A percentile compares a stretch with the other conserved stretches of the same genome.
phyloP scores from a whole-genome alignment of 2,329 filamentous ascomycete species.

The Colletotrichum liaoningense region DNA sequence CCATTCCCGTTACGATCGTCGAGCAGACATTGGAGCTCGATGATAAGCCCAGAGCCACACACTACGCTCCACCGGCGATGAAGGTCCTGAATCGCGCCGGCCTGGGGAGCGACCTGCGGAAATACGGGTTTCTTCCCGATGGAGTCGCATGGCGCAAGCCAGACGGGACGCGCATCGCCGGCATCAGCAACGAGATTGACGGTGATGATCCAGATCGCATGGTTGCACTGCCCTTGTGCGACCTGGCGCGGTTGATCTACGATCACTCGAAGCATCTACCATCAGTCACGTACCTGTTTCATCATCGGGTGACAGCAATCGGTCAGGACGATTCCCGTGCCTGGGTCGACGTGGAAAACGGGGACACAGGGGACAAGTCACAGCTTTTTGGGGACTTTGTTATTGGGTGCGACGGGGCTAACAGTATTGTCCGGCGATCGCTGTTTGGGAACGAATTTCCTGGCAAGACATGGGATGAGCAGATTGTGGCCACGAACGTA shows the following conservation, averaged over 20 bases:
- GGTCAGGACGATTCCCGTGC: slow-evolving; percentile 57
- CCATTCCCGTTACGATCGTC: slow-evolving; percentile 63
- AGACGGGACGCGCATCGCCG: slow-evolving; percentile 48
- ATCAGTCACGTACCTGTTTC: slow-evolving; percentile 53
- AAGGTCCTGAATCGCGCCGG: slow-evolving; percentile 68
- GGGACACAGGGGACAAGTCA: slow-evolving; percentile 43
- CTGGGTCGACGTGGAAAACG: slow-evolving; percentile 55
- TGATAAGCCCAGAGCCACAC: slow-evolving; percentile 69
- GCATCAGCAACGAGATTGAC: slow-evolving; percentile 48
- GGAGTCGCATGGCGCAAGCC: slow-evolving; percentile 52
- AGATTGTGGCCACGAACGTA: slow-evolving; percentile 73
- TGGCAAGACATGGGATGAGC: slow-evolving; percentile 67
- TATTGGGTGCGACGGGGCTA: slow-evolving; percentile 66
- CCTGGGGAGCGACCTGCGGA: slow-evolving; percentile 58
- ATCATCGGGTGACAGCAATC: slow-evolving; percentile 56
- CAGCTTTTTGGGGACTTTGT: slow-evolving; percentile 61
- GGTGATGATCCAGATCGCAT: slow-evolving; percentile 53
- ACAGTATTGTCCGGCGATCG: slow-evolving; percentile 57
- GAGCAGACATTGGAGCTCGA: slow-evolving; percentile 66
- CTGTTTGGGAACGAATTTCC: slow-evolving; percentile 66
- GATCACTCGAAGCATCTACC: slow-evolving; percentile 49
- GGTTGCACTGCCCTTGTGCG: slow-evolving; percentile 52
- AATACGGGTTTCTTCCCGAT: slow-evolving; percentile 49
- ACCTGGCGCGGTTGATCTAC: slow-evolving; percentile 54
- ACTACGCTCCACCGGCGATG: slow-evolving; percentile 68